Conservation (phyloP, 768 basidiomycete species). For the Leccinum barrowsii region DNA sequence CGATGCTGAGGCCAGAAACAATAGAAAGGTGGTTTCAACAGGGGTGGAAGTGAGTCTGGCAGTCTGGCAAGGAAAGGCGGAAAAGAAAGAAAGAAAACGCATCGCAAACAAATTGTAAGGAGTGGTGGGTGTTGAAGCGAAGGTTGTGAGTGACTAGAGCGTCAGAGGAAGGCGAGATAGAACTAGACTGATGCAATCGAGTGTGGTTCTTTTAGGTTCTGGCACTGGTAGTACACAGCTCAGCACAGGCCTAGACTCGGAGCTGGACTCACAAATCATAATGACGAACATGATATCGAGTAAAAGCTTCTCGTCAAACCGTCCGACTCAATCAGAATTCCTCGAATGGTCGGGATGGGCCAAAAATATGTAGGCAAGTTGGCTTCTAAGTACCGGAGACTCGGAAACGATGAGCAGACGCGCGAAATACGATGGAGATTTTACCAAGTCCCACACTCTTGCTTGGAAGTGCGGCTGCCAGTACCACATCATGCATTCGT, state of each 20-base stretch:
- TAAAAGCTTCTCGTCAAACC: constrained; percentile 19
- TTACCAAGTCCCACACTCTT: no score
- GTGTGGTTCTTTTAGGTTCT: constrained; percentile 15
- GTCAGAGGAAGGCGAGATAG: background rate
- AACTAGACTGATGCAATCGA: constrained; percentile 1
- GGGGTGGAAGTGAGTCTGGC: constrained; percentile 3
- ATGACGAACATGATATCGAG: background rate
- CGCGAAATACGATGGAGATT: no score
- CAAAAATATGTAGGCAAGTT: no score
- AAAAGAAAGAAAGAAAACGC: constrained; percentile 14
- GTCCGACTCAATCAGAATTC: constrained; percentile 12
- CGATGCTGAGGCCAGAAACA: background rate
- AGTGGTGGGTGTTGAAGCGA: constrained; percentile 10
- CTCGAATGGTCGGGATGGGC: constrained; percentile 14
- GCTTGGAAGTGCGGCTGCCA: no score
- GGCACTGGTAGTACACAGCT: background rate
- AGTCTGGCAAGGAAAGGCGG: constrained; percentile 3
- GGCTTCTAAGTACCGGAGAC: no score
- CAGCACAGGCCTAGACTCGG: background rate
- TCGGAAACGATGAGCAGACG: no score
- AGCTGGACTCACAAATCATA: background rate
- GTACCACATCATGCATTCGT: no score
- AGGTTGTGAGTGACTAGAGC: background rate
- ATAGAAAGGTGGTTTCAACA: background rate
- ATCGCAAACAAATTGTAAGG: constrained; percentile 10